Base-by-base conservation (phyloP, 768 basidiomycete genomes). In the Mycena indigotica region DNA sequence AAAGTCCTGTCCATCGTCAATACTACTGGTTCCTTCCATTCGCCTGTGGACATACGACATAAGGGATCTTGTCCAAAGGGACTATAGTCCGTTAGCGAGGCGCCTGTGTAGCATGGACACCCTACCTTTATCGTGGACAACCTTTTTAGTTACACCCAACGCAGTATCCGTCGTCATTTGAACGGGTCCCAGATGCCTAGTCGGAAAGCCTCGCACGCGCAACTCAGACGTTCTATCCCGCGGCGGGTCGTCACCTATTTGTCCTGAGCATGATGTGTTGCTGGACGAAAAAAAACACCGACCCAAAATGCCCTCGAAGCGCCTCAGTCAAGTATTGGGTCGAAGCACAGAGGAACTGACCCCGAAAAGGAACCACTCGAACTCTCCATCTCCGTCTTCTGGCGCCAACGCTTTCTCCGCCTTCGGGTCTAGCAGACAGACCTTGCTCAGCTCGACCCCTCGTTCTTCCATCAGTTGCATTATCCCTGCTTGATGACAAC, bases 101-200 rank as follows among this genome's bases (percentile, higher is more conserved):
- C n/a, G n/a, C n/a, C n/a, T n/a, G n/a, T n/a, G n/a, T n/a, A n/a
- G n/a, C n/a, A n/a, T n/a, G n/a, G n/a, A n/a, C n/a, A n/a, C n/a
- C 79, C 52, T 59, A 86, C 86, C 73, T 67, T 84, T 80, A 69
- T 95, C 91, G 46, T 86, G 72, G 0, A 94, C 86, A 16, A 95
- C 88, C 3, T 84, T 72, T 68, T 93, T 95, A 1, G 93, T 93
- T 3, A 97, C 96, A 4, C 89, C 93, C 0, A 98, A 77, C 1
- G 96, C 96, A 1, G 96, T 98, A 73, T 99, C 96, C 0, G 97
- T 99, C 28, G 97, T 98, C 97, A 99, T 99, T 73, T 99, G 97
- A 1, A 93, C 78, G 2, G 86, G 76, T 0, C 94, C 95, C 6
- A 99, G 78, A 71, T 91, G 91, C 28, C 97, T 83, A 5, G 83